Conservation (phyloP, 345 rosid species). For the Chamaenerion angustifolium region DNA sequence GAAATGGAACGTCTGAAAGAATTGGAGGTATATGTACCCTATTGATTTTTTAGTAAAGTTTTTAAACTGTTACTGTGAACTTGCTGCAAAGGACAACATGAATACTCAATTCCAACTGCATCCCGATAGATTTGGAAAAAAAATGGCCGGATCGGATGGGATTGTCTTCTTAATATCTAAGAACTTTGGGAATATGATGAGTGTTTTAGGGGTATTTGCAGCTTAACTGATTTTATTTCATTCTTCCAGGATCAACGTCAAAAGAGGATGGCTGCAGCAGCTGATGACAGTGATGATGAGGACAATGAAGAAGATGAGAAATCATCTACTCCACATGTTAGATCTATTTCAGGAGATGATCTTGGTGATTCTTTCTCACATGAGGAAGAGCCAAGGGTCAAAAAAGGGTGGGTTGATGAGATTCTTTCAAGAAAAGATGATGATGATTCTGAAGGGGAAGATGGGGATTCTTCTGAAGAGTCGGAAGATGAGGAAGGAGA, state of each 20-base stretch:
- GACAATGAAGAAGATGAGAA: conserved; percentile 45
- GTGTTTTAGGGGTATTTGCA: background rate
- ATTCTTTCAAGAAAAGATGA: conserved; percentile 49
- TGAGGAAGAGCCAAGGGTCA: conserved; percentile 35
- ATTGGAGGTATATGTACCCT: conserved; percentile 51
- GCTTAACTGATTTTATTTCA: background rate
- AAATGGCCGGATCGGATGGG: too few relatives aligned
- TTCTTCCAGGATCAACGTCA: conserved; percentile 55
- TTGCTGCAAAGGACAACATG: too few relatives aligned
- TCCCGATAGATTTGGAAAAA: too few relatives aligned
- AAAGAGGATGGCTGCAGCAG: conserved; percentile 66
- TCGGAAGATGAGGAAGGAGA: conserved; percentile 23
- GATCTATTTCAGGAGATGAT: conserved; percentile 65
- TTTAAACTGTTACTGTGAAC: too few relatives aligned
- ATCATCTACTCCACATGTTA: conserved; percentile 21
- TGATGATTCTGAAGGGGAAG: conserved; percentile 39
- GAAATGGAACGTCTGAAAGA: conserved; percentile 64
- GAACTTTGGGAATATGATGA: too few relatives aligned
- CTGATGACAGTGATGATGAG: conserved; percentile 67
- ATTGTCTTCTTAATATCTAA: too few relatives aligned
- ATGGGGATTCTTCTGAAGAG: conserved; percentile 46
- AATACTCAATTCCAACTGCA: too few relatives aligned
- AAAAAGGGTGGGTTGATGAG: conserved; percentile 81
- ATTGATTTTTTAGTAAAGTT: background rate
- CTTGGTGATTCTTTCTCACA: conserved; percentile 78